phyloP scores from a whole-genome alignment of 495 filamentous ascomycete species.

The Penicillium ochrochloron region DNA sequence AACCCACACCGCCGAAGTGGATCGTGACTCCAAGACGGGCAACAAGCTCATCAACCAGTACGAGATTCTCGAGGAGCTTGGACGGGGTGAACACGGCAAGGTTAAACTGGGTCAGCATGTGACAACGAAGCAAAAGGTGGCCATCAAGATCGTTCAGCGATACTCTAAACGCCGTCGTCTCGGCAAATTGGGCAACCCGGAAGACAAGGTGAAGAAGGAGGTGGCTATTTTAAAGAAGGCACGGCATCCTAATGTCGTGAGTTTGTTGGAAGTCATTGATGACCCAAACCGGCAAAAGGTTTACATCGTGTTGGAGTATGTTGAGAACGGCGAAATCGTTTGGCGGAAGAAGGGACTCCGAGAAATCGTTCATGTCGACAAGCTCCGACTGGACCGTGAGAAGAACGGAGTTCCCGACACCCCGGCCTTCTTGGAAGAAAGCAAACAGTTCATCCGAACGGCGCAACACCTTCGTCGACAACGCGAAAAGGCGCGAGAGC shows the following conservation, averaged over 20 bases:
- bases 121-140: conserved; percentile 77
- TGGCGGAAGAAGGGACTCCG: conserved; percentile 86
- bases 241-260: conserved; percentile 92
- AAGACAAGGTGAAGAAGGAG: conserved; percentile 95
- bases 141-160: conserved; percentile 98
- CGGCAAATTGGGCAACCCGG: conserved; percentile 74
- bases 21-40: conserved; percentile 83
- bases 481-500: conserved; percentile 61
- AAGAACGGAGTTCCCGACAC: conserved; percentile 61
- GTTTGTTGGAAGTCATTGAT: conserved; percentile 94
- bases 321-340: conserved; percentile 88
- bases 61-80: conserved; percentile 93
- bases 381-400: conserved; percentile 74
- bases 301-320: conserved; percentile 94
- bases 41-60: conserved; percentile 97
- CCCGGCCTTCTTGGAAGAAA: conserved; percentile 58
- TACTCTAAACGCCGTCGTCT: conserved; percentile 89
- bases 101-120: conserved; percentile 89
- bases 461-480: conserved; percentile 59
- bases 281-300: conserved; percentile 95
- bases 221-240: conserved; percentile 99
- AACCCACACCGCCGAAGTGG: conserved; percentile 87
- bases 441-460: conserved; percentile 62
- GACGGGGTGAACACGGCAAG: conserved; percentile 94
- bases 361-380: conserved; percentile 81